These are phyloP conservation scores for Flaveria floridana DNA, from an alignment of 140 eudicot genomes.

Conservation along the genomic window DNA sequence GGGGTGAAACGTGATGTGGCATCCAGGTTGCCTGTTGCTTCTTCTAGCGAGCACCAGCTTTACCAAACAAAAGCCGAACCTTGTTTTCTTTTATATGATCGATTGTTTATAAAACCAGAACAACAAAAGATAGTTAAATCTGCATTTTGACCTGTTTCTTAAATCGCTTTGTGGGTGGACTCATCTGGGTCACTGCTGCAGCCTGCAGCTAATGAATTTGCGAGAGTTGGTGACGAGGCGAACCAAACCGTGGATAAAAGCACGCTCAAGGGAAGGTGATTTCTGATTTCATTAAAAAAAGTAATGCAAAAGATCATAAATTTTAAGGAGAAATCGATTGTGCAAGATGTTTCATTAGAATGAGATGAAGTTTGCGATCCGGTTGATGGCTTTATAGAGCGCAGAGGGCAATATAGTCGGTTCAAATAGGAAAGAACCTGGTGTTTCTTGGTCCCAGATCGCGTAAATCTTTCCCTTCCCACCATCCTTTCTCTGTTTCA, in stretches of 20 bases:
- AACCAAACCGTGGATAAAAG: constrained; percentile 75
- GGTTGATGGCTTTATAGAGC: too few relatives aligned
- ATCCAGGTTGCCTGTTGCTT: constrained; percentile 44
- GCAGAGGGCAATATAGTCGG: too few relatives aligned
- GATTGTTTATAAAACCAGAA: too few relatives aligned
- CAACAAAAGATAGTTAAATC: too few relatives aligned
- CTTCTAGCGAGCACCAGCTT: constrained; percentile 61
- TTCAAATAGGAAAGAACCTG: too few relatives aligned
- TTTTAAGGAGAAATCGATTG: neutral
- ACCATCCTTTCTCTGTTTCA: too few relatives aligned
- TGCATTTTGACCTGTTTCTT: constrained; percentile 44
- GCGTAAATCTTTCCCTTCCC: too few relatives aligned
- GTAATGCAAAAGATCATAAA: constrained; percentile 48
- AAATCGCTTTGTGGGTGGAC: constrained; percentile 38
- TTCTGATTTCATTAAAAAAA: constrained; percentile 43
- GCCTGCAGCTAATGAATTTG: constrained; percentile 45
- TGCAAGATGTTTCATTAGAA: too few relatives aligned
- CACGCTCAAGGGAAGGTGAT: constrained; percentile 55
- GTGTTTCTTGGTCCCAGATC: too few relatives aligned
- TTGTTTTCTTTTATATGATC: constrained; percentile 40
- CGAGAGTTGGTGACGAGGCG: constrained; percentile 58
- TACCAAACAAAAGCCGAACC: constrained; percentile 59
- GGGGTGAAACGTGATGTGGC: constrained; percentile 65
- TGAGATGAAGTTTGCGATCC: too few relatives aligned
- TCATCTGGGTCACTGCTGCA: constrained; percentile 54